Evolutionary conservation across 2,329 filamentous ascomycete species (phyloP).

Genomic region (Ophiocordyceps robertsii): DNA sequence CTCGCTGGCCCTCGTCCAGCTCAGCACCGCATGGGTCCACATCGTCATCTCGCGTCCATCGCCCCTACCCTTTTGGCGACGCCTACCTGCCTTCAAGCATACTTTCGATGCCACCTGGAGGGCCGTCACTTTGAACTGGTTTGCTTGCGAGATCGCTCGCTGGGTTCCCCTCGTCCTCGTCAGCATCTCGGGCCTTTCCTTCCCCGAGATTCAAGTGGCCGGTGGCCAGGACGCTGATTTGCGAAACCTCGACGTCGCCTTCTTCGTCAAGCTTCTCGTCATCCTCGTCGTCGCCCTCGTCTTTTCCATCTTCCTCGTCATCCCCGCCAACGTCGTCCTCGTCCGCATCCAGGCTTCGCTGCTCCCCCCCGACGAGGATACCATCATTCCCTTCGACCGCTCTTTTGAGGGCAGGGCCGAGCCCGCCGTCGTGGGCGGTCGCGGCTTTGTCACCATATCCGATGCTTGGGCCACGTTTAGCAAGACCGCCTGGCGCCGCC

Average conservation of each 20-base stretch:
- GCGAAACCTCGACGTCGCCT: conserved; percentile 14
- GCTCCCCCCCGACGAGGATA: conserved; percentile 66
- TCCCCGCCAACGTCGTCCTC: conserved; percentile 66
- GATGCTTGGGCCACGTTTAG: conserved; percentile 75
- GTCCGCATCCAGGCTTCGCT: conserved; percentile 79
- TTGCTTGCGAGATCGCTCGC: conserved; percentile 37
- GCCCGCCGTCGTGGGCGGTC: conserved; percentile 60
- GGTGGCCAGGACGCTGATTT: conserved; percentile 12
- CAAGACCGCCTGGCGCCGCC: conserved; percentile 55
- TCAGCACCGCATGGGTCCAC: conserved; percentile 73
- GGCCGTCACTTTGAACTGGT: conserved; percentile 51
- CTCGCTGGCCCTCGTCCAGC: conserved; percentile 48
- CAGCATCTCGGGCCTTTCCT: conserved; percentile 28
- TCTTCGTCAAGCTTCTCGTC: conserved; percentile 27
- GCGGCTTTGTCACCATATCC: conserved; percentile 54
- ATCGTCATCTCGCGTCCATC: conserved; percentile 65
- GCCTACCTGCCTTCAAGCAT: conserved; percentile 51
- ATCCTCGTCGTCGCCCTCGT: conserved; percentile 32
- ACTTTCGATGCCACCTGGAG: conserved; percentile 55
- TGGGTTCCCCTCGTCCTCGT: conserved; percentile 30
- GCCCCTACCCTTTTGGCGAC: conserved; percentile 49
- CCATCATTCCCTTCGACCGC: conserved; percentile 83
- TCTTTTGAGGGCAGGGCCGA: conserved; percentile 67
- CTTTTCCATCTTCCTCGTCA: conserved; percentile 48
- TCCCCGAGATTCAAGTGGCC: conserved; percentile 20